A percentile compares a stretch with the other conserved stretches of the same genome.
phyloP scores from a whole-genome alignment of 2,329 filamentous ascomycete species.

The Ophiostoma pallidulum region DNA sequence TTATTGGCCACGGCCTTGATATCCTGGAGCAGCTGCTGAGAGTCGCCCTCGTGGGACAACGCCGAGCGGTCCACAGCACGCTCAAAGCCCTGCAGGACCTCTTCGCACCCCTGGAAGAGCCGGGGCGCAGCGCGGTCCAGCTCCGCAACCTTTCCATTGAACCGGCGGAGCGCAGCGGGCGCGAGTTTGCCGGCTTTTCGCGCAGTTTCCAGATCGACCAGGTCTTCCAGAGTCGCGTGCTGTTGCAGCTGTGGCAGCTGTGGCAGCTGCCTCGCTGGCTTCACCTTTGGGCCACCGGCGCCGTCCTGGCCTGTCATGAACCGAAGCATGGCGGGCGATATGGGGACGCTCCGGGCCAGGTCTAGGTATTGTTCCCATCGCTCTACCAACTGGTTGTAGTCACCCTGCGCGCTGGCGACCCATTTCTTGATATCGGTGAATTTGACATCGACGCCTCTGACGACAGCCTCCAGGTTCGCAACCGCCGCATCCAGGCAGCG shows the following conservation, averaged over 20 bases:
- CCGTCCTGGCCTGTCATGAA: constrained; percentile 49
- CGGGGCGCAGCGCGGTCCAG: constrained; percentile 51
- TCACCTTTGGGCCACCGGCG: constrained; percentile 28
- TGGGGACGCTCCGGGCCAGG: constrained; percentile 53
- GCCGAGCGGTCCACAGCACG: constrained; percentile 45
- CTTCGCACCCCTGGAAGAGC: constrained; percentile 53
- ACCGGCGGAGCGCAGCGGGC: constrained; percentile 46
- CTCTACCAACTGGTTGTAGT: constrained; percentile 54
- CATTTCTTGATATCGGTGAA: constrained; percentile 62
- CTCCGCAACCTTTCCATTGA: constrained; percentile 49
- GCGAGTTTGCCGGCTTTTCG: constrained; percentile 62
- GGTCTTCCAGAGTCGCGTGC: constrained; percentile 57
- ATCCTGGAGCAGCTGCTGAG: constrained; percentile 64
- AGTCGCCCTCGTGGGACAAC: constrained; percentile 51
- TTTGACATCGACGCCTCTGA: constrained; percentile 62
- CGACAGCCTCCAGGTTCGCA: constrained; percentile 69
- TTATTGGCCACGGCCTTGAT: constrained; percentile 80
- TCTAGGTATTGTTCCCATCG: constrained; percentile 61
- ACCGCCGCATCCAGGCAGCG: constrained; percentile 77
- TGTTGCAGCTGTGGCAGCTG: background rate
- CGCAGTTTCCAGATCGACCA: constrained; percentile 65
- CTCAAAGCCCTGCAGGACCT: constrained; percentile 54
- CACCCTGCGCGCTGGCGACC: constrained; percentile 56
- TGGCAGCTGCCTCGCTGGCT: constrained; percentile 26
- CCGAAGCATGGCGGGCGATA: constrained; percentile 55